A percentile compares a stretch with the other conserved stretches of the same genome.
phyloP scores from a whole-genome alignment of 1,284 basidiomycete genomes.

The Irpex lacteus region DNA sequence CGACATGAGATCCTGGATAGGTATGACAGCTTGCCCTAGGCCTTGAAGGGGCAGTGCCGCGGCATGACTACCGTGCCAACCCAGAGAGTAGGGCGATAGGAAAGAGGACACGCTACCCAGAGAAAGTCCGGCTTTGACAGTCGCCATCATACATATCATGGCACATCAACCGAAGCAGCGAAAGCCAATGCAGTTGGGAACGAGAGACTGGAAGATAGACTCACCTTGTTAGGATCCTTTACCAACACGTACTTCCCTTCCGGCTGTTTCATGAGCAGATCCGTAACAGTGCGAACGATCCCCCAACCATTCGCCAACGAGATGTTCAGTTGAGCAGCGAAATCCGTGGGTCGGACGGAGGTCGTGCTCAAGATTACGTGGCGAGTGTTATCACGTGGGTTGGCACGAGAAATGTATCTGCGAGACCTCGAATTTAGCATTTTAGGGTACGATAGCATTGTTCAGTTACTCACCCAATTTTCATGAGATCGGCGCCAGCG shows the following conservation, averaged over 20 bases:
- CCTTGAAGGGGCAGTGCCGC: background rate
- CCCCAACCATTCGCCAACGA: constrained; percentile 98
- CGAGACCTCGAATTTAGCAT: constrained; percentile 3
- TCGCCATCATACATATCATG: background rate
- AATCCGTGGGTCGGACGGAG: constrained; percentile 92
- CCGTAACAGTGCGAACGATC: constrained; percentile 92
- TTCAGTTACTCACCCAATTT: constrained; percentile 78
- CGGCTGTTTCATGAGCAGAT: constrained; percentile 91
- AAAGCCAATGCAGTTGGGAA: background rate
- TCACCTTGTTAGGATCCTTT: constrained; percentile 95
- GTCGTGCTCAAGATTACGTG: constrained; percentile 96
- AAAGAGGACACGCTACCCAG: background rate
- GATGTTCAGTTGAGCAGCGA: constrained; percentile 94
- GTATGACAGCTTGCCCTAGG: background rate
- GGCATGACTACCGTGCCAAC: background rate
- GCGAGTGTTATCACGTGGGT: constrained; percentile 91
- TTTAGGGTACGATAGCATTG: too few species aligned
- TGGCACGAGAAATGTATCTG: constrained; percentile 91
- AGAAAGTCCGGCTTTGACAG: background rate
- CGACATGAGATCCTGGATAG: background rate
- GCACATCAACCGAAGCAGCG: background rate
- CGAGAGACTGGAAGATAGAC: constrained; percentile 24
- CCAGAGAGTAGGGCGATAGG: background rate
- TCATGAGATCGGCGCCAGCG: constrained; percentile 95
- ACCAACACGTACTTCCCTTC: constrained; percentile 96